These are phyloP conservation scores for Lasiodiplodia gonubiensis DNA, from an alignment of 2,329 filamentous ascomycete genomes.

Conservation along the genomic window DNA sequence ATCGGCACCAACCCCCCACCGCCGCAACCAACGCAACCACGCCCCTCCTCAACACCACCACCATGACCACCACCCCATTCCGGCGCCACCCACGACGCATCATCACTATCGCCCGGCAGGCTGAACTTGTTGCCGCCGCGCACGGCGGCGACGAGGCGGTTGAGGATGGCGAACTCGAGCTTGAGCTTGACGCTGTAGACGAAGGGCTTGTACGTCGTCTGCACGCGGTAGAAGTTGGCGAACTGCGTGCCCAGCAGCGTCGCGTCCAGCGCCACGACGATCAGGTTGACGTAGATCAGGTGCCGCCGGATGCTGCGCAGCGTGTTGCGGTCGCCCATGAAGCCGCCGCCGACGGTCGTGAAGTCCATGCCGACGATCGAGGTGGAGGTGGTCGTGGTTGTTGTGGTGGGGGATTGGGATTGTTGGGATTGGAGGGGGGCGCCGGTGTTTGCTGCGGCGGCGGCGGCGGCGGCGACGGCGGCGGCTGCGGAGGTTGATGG, in stretches of 20 bases:
- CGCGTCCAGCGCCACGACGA: slow-evolving; percentile 47
- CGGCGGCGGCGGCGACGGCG: not conserved
- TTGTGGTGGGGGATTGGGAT: slow-evolving; percentile 31
- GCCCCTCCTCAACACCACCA: not conserved
- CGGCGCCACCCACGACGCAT: not conserved
- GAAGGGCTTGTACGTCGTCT: slow-evolving; percentile 46
- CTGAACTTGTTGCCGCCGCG: not conserved
- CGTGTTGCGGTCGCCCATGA: slow-evolving; percentile 28
- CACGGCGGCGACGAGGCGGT: slow-evolving; percentile 34
- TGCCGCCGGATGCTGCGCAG: slow-evolving; percentile 40
- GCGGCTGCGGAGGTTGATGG: not conserved
- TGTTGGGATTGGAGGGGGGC: slow-evolving; percentile 36
- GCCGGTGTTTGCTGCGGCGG: slow-evolving; percentile 21
- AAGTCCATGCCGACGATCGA: not conserved
- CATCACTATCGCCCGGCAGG: not conserved
- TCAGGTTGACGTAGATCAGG: slow-evolving; percentile 45
- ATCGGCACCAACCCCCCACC: not conserved
- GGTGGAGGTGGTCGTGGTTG: not conserved
- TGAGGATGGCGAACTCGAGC: slow-evolving; percentile 60
- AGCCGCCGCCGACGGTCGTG: not conserved
- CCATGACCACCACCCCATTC: not conserved
- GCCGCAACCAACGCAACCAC: not conserved
- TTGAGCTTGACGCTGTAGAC: slow-evolving; percentile 53
- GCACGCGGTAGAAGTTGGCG: slow-evolving; percentile 39
- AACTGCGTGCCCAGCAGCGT: slow-evolving; percentile 37